Evolutionary conservation across 139 green algal species (phyloP).

Genomic region (Desmodesmus armatus): DNA sequence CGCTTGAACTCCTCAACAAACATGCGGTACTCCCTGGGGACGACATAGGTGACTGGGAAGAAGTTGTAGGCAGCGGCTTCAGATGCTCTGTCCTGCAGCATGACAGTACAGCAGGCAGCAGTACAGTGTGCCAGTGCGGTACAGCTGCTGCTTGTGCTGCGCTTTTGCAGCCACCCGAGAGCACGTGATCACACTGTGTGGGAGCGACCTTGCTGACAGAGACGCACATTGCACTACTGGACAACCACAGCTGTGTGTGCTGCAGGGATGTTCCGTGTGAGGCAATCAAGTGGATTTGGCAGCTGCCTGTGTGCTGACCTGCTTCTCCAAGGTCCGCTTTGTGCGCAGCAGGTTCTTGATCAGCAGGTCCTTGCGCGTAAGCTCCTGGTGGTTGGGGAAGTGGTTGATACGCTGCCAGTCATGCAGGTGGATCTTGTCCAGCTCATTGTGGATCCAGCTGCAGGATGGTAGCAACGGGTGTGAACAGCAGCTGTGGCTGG

Average conservation of each 20-base stretch:
- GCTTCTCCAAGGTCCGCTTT: constrained; percentile 71
- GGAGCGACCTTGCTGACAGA: background rate
- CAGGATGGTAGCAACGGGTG: background rate
- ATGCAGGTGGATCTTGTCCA: constrained; percentile 71
- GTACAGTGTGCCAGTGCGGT: background rate
- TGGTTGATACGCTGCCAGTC: constrained; percentile 90
- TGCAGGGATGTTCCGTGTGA: no score
- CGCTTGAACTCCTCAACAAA: constrained; percentile 88
- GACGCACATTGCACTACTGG: background rate
- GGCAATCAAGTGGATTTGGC: no score
- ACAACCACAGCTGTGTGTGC: background rate
- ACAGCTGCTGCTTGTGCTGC: background rate
- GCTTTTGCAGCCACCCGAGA: background rate
- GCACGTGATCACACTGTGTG: background rate
- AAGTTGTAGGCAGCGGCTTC: constrained; percentile 75
- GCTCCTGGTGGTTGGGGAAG: constrained; percentile 90
- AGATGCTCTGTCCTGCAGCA: constrained; percentile 54
- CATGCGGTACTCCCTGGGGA: constrained; percentile 84
- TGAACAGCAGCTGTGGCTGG: background rate
- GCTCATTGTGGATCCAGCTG: constrained; percentile 75
- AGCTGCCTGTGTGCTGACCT: background rate
- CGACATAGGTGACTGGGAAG: constrained; percentile 77
- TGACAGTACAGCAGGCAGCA: background rate
- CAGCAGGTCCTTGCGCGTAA: constrained; percentile 90
- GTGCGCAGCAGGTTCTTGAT: constrained; percentile 89